phyloP scores from a whole-genome alignment of 306 rosid species.

The Morella rubra region DNA sequence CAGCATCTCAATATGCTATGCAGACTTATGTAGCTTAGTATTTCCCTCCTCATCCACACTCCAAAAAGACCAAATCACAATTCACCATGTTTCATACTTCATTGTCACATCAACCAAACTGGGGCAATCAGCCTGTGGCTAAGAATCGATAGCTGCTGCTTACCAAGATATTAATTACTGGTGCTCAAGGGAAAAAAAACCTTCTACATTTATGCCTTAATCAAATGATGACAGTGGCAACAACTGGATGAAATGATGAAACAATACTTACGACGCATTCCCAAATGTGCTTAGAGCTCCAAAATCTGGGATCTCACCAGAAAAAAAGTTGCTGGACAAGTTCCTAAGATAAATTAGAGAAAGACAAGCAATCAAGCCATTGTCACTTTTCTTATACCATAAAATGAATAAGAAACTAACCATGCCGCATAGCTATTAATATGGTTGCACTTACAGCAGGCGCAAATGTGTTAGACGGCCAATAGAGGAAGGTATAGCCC shows the following conservation, averaged over 20 bases:
- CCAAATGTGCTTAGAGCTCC: conserved; percentile 88
- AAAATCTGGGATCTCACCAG: conserved; percentile 91
- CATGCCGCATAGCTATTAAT: conserved; percentile 3
- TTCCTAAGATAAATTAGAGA: conserved; percentile 58
- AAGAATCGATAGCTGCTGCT: background rate
- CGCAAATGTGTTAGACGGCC: conserved; percentile 74
- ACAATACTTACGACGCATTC: conserved; percentile 63
- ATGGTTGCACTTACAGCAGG: conserved; percentile 58
- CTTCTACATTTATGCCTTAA: background rate
- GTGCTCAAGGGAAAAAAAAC: background rate
- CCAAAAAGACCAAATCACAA: background rate
- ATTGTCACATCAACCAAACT: background rate
- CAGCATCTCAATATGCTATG: background rate
- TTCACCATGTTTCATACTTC: background rate
- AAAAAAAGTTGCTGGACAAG: conserved; percentile 83
- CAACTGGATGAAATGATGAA: background rate
- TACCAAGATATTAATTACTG: background rate
- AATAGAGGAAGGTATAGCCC: conserved; percentile 89
- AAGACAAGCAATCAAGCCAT: conserved; percentile 6
- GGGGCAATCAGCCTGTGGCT: background rate
- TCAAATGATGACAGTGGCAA: background rate
- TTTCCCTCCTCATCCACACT: background rate
- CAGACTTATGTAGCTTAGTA: background rate
- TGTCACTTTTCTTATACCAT: background rate
- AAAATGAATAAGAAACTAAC: background rate